Base-by-base conservation (phyloP, 306 rosid genomes). In the Pyrus communis region DNA sequence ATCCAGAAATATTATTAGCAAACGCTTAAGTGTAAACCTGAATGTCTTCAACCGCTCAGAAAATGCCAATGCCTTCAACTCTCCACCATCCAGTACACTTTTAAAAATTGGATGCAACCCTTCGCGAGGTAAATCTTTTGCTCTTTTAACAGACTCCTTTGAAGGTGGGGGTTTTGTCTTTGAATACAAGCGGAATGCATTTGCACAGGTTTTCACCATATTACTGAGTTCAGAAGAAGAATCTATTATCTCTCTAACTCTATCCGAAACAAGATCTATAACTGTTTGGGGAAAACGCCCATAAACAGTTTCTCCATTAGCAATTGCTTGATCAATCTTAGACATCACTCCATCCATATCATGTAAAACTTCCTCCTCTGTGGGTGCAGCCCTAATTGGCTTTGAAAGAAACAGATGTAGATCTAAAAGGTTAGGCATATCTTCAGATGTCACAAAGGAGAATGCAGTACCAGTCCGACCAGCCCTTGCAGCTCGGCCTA, bases 401-500 rank as follows among this genome's bases (percentile, higher is more conserved):
- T 85, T 95, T 13, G 98, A 92, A 76, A 95, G 96, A 85, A 90
- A 94, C 77, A 92, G 82, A 82, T 92, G 97, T 82, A 94, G 98
- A 84, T 94, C 98, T 82, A 94, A 94, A 42, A 92, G 84, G 76
- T 86, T 89, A 43, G 98, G 87, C 86, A 92, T 79, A 77, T 94
- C 98, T 85, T 94, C 98, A 3, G 93, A 28, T 69, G 97, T 92
- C 84, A 94, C 71, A 72, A 94, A 89, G 75, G 98, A 94, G 86
- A 86, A 94, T 0, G 98, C 96, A 22, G 96, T 82, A 58, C 98
- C 98, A 67, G 90, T 92, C 14, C 97, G 87, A 80, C 97, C 98
- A 15, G 96, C 97, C 82, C 98, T 94, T 60, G 97, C 98, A 69
- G 84, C 98, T 83, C 97, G 90, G 70, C 98, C 97, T 49, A 95